Conservation (phyloP, 176 grass and related monocot species). For the Avena sativa region DNA sequence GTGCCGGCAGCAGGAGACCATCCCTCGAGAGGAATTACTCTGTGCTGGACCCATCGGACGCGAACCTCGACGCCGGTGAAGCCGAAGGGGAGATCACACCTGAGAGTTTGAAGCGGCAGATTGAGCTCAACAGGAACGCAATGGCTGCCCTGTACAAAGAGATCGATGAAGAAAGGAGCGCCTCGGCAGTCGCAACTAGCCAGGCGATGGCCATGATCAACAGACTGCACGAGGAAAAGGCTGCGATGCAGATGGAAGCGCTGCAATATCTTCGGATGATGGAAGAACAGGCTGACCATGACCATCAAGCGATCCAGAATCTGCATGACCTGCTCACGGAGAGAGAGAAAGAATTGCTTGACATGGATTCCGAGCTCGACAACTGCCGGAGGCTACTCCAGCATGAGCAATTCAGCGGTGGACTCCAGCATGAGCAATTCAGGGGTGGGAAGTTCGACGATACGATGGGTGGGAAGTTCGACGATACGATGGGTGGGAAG, state of each 20-base stretch:
- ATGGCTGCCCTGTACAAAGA: conserved; percentile 74
- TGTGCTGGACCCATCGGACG: conserved; percentile 67
- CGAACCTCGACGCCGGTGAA: conserved; percentile 48
- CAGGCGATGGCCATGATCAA: conserved; percentile 98
- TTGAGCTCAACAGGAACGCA: conserved; percentile 64
- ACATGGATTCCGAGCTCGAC: conserved; percentile 69
- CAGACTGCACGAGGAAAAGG: conserved; percentile 87
- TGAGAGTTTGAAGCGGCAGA: conserved; percentile 63
- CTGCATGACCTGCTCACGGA: conserved; percentile 80
- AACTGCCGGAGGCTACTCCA: conserved; percentile 42
- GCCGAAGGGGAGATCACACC: conserved; percentile 59
- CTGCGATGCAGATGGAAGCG: conserved; percentile 92
- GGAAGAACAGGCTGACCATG: conserved; percentile 93
- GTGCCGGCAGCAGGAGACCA: conserved; percentile 48
- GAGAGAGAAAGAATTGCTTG: conserved; percentile 91
- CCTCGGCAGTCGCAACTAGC: conserved; percentile 79
- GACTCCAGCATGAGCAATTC: conserved; percentile 3
- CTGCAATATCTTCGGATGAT: conserved; percentile 93
- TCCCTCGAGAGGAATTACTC: conserved; percentile 72
- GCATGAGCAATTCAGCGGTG: conserved; percentile 6
- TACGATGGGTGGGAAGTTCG: too few relatives aligned
- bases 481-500: too few relatives aligned
- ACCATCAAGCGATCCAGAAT: conserved; percentile 76
- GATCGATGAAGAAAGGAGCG: conserved; percentile 84
- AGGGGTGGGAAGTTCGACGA: too few relatives aligned